Percentiles rank a stretch among this genome's conserved stretches.
Conservation (phyloP, 2,329 filamentous ascomycete genomes). For the Fusarium poae region DNA sequence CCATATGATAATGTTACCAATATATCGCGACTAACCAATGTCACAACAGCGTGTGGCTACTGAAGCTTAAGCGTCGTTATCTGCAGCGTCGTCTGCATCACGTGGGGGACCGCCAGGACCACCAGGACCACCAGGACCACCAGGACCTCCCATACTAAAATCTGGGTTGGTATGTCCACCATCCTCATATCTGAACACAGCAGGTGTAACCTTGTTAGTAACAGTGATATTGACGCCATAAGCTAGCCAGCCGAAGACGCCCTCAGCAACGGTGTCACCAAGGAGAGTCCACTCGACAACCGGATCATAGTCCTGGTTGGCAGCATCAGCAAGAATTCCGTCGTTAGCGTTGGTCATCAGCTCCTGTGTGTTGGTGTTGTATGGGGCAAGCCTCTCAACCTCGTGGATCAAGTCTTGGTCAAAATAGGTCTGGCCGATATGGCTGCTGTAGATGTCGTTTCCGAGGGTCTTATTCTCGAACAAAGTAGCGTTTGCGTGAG, state of each 20-base stretch:
- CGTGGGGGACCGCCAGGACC: not conserved
- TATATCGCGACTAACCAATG: no score
- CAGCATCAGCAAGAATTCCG: slow-evolving; percentile 49
- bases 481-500: slow-evolving; percentile 55
- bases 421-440: slow-evolving; percentile 75
- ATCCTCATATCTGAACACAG: slow-evolving; percentile 18
- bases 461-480: slow-evolving; percentile 54
- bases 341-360: slow-evolving; percentile 40
- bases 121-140: not conserved
- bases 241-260: slow-evolving; percentile 67
- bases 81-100: not conserved
- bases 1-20: no score
- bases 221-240: slow-evolving; percentile 60
- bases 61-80: not conserved
- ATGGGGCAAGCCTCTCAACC: slow-evolving; percentile 64
- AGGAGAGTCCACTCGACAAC: slow-evolving; percentile 70
- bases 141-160: slow-evolving; percentile 2
- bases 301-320: slow-evolving; percentile 70
- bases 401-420: slow-evolving; percentile 67
- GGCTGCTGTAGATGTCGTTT: slow-evolving; percentile 59
- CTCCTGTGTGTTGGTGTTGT: slow-evolving; percentile 59
- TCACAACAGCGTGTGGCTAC: no score
- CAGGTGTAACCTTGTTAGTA: slow-evolving; percentile 2
- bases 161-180: slow-evolving; percentile 16
- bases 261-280: slow-evolving; percentile 64